Evolutionary conservation across 1,284 basidiomycete species (phyloP).

Genomic region (Apiotrichum siamense): DNA sequence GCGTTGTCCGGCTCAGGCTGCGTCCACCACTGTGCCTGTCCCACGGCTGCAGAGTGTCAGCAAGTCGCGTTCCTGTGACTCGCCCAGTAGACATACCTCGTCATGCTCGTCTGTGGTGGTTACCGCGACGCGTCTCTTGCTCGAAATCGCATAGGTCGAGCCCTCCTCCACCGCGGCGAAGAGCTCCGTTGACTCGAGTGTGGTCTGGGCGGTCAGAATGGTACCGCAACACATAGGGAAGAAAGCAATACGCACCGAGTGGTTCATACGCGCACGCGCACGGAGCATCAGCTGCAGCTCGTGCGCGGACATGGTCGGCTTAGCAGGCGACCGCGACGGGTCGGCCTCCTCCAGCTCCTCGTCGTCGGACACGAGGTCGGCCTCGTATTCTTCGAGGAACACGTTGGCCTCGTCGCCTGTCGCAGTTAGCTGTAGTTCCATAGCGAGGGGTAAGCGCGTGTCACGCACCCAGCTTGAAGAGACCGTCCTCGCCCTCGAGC

Average conservation of each 20-base stretch:
- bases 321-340: conserved; percentile 1
- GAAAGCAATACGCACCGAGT: conserved; percentile 19
- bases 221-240: not conserved
- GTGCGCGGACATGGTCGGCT: not conserved
- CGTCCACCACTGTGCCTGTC: too few relatives aligned
- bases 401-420: conserved; percentile 27
- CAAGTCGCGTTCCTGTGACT: too few relatives aligned
- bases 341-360: conserved; percentile 30
- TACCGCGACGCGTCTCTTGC: too few relatives aligned
- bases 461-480: conserved; percentile 23
- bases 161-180: too few relatives aligned
- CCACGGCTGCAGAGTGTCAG: too few relatives aligned
- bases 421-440: conserved; percentile 4
- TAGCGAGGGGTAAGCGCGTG: too few relatives aligned
- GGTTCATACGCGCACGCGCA: conserved; percentile 21
- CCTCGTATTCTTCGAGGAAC: conserved; percentile 25
- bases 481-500: conserved; percentile 27
- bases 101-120: too few relatives aligned
- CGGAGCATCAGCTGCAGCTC: conserved; percentile 19
- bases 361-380: conserved; percentile 29
- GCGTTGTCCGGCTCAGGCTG: not conserved
- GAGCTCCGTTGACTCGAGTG: too few relatives aligned
- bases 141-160: too few relatives aligned
- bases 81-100: too few relatives aligned
- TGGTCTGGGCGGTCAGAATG: not conserved